Conservation (phyloP, 2,329 filamentous ascomycete genomes). For the Plenodomus tracheiphilus region DNA sequence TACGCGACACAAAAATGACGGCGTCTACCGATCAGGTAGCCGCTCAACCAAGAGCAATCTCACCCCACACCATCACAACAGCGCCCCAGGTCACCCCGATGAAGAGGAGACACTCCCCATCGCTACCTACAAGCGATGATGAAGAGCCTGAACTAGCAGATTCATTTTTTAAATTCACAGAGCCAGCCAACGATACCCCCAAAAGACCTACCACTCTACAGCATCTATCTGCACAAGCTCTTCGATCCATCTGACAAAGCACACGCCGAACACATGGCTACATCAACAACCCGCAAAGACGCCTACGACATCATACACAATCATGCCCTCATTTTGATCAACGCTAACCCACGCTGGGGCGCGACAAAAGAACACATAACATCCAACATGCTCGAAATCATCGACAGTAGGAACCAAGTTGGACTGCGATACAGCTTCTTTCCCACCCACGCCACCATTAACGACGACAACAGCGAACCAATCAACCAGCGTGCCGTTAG, state of each 20-base stretch:
- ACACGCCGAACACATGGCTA: not conserved
- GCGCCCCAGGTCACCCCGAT: not conserved
- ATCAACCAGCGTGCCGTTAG: not conserved
- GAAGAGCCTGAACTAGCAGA: not conserved
- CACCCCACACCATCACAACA: not conserved
- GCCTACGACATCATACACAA: constrained; percentile 2
- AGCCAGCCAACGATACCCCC: not conserved
- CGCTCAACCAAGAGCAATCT: not conserved
- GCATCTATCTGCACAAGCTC: constrained; percentile 2
- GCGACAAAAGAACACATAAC: not conserved
- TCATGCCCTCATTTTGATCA: constrained; percentile 1
- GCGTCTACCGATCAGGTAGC: not conserved
- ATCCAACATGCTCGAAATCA: constrained; percentile 5
- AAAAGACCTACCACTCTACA: not conserved
- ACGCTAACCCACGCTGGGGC: constrained; percentile 3
- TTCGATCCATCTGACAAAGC: not conserved
- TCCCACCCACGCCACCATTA: not conserved
- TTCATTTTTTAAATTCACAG: not conserved
- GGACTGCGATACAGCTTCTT: constrained; percentile 8
- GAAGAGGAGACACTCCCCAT: constrained; percentile 1
- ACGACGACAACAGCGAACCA: not conserved
- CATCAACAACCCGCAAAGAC: constrained; percentile 1
- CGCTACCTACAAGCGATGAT: not conserved
- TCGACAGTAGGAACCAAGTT: not conserved
- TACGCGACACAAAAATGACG: not conserved